Base-by-base conservation (phyloP, 2,329 filamentous ascomycete species). In the Alternaria triticina region DNA sequence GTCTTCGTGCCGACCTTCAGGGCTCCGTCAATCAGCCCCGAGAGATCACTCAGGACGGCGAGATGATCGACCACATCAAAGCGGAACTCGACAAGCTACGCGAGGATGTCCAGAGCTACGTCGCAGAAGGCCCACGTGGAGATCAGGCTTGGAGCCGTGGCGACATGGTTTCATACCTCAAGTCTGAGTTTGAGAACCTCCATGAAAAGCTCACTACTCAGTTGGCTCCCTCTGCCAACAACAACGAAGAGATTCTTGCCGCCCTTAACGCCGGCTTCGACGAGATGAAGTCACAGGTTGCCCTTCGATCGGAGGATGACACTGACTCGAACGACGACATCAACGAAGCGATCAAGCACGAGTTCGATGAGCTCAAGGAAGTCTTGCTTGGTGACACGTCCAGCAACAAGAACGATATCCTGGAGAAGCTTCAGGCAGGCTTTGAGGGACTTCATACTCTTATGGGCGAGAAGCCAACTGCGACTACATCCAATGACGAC, bases 301-400 rank as follows among this genome's bases (percentile, higher is more conserved):
- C 74, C 23, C 69, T 75, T 13, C 77, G 79, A 23, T 72, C 64
- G n/a, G 65, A 80, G 9, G 75, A 80, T 6, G 75, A 79, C 43
- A 74, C 77, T 6, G 80, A 81, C 2, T 72, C 77, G 2, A 79
- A 75, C 52, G 82, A 84, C 15, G 83, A 84, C 44, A 80, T 85
- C 61, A 85, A 90, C 43, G 90, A 93, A 62, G 88, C 92, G 54
- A 89, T 97, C 78, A 91, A 91, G 75, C 88, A 89, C 44, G 93
- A 96, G 74, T 91, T 97, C 54, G 92, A 96, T 66, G 90, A 93
- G 57, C 86, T 97, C 8, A 90, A 93, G 25, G 90, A 94, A 17
- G 87, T 91, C 0, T 87, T 97, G 54, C 91, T 93, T 76, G 81
- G 85, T 52, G 84, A 86, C 51, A 81, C 83, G n/a, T 78, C 83